Conservation (phyloP, 2,329 filamentous ascomycete genomes). For the Penicillium sp. region DNA sequence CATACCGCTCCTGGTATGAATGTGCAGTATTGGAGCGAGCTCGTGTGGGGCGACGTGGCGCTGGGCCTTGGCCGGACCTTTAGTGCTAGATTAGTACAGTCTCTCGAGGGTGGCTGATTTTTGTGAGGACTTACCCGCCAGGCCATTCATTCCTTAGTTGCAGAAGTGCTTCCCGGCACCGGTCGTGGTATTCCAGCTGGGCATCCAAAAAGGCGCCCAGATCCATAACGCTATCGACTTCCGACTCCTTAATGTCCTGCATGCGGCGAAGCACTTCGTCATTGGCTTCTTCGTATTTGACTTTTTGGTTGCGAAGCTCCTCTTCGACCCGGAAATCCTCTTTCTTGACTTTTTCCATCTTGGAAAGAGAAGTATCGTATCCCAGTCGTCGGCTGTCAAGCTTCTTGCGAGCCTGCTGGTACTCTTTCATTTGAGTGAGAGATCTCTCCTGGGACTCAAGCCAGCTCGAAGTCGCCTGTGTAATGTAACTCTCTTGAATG, state of each 20-base stretch:
- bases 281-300: constrained; percentile 93
- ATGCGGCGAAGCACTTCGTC: constrained; percentile 91
- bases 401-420: constrained; percentile 89
- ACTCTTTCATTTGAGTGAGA: constrained; percentile 94
- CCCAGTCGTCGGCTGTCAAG: constrained; percentile 85
- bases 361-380: constrained; percentile 84
- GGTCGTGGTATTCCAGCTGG: constrained; percentile 87
- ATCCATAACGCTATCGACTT: constrained; percentile 78
- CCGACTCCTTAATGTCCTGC: constrained; percentile 94
- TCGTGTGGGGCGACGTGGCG: constrained; percentile 48
- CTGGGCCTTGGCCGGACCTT: constrained; percentile 23
- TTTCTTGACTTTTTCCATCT: constrained; percentile 90
- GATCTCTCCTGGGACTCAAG: constrained; percentile 88
- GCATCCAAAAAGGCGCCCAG: constrained; percentile 81
- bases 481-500: constrained; percentile 79
- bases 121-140: constrained; percentile 51
- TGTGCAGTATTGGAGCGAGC: constrained; percentile 66
- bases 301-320: constrained; percentile 84
- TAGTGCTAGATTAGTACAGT: constrained; percentile 9
- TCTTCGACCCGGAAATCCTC: constrained; percentile 94
- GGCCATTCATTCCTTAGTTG: constrained; percentile 71
- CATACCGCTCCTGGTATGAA: constrained; percentile 62
- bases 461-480: constrained; percentile 78
- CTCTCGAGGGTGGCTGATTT: no score
- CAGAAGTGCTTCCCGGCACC: constrained; percentile 79